phyloP scores from a whole-genome alignment of 345 rosid species.

The Reutealis trisperma region DNA sequence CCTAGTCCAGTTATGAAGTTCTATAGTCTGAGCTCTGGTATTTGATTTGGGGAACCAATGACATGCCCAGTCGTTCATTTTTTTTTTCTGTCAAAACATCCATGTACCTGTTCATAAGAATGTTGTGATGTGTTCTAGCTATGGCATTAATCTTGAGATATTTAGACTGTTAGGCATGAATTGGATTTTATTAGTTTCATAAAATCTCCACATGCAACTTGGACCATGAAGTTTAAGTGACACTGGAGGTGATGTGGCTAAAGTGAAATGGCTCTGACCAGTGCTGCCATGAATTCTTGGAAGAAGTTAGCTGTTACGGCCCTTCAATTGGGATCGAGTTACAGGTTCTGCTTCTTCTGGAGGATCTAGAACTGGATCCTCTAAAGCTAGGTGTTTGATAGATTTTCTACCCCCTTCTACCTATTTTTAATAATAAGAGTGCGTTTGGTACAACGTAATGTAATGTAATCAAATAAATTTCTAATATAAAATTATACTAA shows the following conservation, averaged over 20 bases:
- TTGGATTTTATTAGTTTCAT: background rate
- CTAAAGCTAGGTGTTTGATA: too few relatives aligned
- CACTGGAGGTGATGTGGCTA: background rate
- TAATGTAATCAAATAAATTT: too few relatives aligned
- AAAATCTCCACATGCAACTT: background rate
- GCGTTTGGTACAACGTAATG: too few relatives aligned
- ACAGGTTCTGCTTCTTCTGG: too few relatives aligned
- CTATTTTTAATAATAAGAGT: too few relatives aligned
- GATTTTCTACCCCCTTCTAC: too few relatives aligned
- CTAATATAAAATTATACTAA: too few relatives aligned
- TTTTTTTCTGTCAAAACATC: background rate
- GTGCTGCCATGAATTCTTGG: background rate
- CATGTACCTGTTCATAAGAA: background rate
- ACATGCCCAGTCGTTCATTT: background rate
- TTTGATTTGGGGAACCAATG: background rate
- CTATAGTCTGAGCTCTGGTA: background rate
- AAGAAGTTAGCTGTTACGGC: too few relatives aligned
- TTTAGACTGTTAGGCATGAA: background rate
- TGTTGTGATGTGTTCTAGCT: background rate
- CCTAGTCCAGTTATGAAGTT: background rate
- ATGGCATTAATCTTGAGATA: background rate
- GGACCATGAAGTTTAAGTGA: background rate
- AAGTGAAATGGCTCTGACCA: too few relatives aligned
- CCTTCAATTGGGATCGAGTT: too few relatives aligned
- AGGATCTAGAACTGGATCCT: too few relatives aligned